Conservation (phyloP, 805 yeast genomes). For the Starmerella stigmatis region DNA sequence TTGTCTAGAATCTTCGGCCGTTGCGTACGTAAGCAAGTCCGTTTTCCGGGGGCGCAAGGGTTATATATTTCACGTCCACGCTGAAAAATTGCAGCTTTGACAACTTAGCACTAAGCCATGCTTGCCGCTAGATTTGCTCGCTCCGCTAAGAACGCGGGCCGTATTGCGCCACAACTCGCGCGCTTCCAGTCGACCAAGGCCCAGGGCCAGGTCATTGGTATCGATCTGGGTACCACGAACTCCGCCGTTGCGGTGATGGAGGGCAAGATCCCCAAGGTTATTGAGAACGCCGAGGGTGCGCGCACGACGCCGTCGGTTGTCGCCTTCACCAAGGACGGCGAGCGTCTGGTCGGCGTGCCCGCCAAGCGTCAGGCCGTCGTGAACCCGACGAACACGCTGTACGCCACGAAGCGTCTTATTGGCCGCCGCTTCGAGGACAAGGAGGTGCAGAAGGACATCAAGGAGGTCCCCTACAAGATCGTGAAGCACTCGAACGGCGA, state of each 20-base stretch:
- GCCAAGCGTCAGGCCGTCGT: slow-evolving; percentile 95
- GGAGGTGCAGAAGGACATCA: slow-evolving; percentile 84
- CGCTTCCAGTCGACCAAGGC: slow-evolving; percentile 44
- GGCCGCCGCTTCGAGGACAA: slow-evolving; percentile 84
- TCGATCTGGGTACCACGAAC: slow-evolving; percentile 81
- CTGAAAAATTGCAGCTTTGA: slow-evolving; percentile 2
- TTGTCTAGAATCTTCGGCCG: slow-evolving; percentile 14
- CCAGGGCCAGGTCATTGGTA: slow-evolving; percentile 62
- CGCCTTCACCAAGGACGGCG: slow-evolving; percentile 86
- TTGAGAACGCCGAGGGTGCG: slow-evolving; percentile 69
- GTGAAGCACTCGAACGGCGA: slow-evolving; percentile 87
- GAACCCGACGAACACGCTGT: slow-evolving; percentile 86
- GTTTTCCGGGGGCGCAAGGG: slow-evolving; percentile 11
- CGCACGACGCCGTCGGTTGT: slow-evolving; percentile 89
- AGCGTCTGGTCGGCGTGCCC: slow-evolving; percentile 84
- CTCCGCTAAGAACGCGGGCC: slow-evolving; percentile 24
- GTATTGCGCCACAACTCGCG: slow-evolving; percentile 25
- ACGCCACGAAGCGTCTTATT: slow-evolving; percentile 88
- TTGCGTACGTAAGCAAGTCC: slow-evolving; percentile 8
- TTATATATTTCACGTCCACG: slow-evolving; percentile 15
- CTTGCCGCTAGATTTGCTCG: slow-evolving; percentile 36
- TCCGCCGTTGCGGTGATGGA: slow-evolving; percentile 83
- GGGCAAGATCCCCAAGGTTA: slow-evolving; percentile 62
- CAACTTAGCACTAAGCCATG: slow-evolving; percentile 21
- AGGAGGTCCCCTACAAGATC: slow-evolving; percentile 81